Evolutionary conservation across 768 basidiomycete species (phyloP).

Genomic region (Asterophora parasitica): DNA sequence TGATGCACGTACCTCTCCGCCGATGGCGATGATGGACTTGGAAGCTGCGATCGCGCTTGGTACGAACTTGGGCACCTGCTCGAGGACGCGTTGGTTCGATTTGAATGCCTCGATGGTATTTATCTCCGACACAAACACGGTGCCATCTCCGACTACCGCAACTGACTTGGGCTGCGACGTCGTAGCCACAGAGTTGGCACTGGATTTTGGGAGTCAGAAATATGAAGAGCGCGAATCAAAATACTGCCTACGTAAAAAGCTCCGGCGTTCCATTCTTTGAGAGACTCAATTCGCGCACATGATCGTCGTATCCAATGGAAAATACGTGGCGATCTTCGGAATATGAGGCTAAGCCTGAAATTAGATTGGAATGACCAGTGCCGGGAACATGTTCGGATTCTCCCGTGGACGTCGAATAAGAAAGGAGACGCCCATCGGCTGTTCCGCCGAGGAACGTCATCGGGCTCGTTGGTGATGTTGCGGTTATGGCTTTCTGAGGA

Average conservation of each 20-base stretch:
- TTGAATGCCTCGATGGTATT: constrained; percentile 61
- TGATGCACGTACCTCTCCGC: constrained; percentile 65
- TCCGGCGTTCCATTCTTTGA: constrained; percentile 44
- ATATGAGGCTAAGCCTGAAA: constrained; percentile 55
- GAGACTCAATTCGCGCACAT: constrained; percentile 48
- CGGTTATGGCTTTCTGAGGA: constrained; percentile 77
- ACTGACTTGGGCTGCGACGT: constrained; percentile 64
- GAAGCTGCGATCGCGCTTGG: constrained; percentile 56
- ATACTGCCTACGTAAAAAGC: constrained; percentile 2
- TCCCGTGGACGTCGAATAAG: constrained; percentile 49
- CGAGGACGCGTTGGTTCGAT: constrained; percentile 62
- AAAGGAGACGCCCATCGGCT: constrained; percentile 70
- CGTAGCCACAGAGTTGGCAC: constrained; percentile 48
- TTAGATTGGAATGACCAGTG: constrained; percentile 63
- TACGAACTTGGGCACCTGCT: constrained; percentile 44
- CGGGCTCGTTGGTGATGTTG: constrained; percentile 40
- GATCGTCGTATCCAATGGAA: constrained; percentile 80
- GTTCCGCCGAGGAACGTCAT: constrained; percentile 78
- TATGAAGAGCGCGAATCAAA: not conserved
- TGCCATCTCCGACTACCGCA: constrained; percentile 53
- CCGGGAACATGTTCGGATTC: constrained; percentile 51
- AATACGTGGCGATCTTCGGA: constrained; percentile 47
- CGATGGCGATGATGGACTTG: constrained; percentile 58
- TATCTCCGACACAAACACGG: constrained; percentile 61
- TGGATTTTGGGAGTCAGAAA: constrained; percentile 19